These are phyloP conservation scores for Guadua angustifolia DNA, from an alignment of 176 grass and related monocot genomes.

Conservation along the genomic window DNA sequence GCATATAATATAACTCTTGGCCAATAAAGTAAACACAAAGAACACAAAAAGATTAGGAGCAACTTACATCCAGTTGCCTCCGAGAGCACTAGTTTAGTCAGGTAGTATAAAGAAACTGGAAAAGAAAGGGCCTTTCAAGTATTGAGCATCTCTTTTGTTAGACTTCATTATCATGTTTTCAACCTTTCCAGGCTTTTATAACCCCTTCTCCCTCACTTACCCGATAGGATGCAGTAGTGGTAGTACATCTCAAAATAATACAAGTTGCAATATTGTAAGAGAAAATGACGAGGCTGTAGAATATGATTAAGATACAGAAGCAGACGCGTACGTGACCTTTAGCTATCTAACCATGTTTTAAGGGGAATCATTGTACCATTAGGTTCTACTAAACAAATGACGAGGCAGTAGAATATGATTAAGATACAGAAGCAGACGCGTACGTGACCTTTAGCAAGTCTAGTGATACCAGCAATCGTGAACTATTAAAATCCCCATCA, in stretches of 20 bases:
- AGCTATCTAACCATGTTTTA: conserved; percentile 37
- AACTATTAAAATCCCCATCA: conserved; percentile 20
- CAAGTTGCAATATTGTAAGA: conserved; percentile 24
- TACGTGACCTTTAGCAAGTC: conserved; percentile 27
- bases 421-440: conserved; percentile 11
- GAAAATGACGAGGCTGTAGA: background rate
- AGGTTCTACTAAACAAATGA: conserved; percentile 1
- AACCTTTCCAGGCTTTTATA: conserved; percentile 43
- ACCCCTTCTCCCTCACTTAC: conserved; percentile 3
- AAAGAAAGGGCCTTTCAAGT: conserved; percentile 52
- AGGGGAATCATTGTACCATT: conserved; percentile 53
- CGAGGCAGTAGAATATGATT: conserved; percentile 24
- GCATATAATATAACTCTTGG: conserved; percentile 40
- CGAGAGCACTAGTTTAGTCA: conserved; percentile 48
- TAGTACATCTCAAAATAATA: conserved; percentile 28
- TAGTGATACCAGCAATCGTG: conserved; percentile 9
- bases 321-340: conserved; percentile 21
- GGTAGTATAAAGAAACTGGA: conserved; percentile 40
- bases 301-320: conserved; percentile 29
- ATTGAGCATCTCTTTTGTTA: conserved; percentile 53
- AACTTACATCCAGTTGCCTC: conserved; percentile 43
- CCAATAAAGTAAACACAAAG: conserved; percentile 43
- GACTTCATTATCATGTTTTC: conserved; percentile 55
- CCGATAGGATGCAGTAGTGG: conserved; percentile 26
- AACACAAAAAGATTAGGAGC: conserved; percentile 45